Percentiles rank a stretch among this genome's conserved stretches.
These are phyloP conservation scores for Nicotiana paniculata DNA, from an alignment of 257 asterid genomes.

Conservation along the genomic window DNA sequence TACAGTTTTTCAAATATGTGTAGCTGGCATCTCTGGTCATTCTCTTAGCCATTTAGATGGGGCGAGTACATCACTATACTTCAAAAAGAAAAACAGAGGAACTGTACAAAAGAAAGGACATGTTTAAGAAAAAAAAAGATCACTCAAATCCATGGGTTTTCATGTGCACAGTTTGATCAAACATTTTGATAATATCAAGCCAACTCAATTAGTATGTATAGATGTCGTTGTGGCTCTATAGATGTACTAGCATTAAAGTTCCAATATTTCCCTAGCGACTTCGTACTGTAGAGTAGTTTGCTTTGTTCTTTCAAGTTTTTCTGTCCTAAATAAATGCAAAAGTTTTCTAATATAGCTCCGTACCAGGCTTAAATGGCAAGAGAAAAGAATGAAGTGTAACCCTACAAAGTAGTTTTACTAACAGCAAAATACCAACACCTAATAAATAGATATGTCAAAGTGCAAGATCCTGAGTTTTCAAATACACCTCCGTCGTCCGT, in stretches of 20 bases:
- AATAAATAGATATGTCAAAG: neutral
- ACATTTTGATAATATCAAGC: neutral
- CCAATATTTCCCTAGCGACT: neutral
- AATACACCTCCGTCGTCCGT: neutral
- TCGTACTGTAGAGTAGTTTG: neutral
- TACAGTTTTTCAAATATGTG: neutral
- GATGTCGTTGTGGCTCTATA: neutral
- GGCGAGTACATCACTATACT: neutral
- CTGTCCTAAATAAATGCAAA: neutral
- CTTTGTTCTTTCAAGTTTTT: neutral
- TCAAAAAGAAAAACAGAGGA: neutral
- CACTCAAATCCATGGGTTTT: neutral
- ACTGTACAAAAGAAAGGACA: neutral
- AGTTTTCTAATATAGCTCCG: neutral
- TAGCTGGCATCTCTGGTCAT: neutral
- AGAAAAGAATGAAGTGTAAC: neutral
- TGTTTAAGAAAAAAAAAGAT: neutral
- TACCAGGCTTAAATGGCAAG: neutral
- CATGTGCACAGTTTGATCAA: neutral
- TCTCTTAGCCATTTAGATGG: neutral
- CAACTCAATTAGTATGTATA: neutral
- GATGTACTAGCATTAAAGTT: neutral
- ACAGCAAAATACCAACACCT: neutral
- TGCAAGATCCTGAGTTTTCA: neutral
- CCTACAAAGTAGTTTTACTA: neutral